Evolutionary conservation across 805 yeast genomes (phyloP).

Genomic region (Komagataella pastoris): DNA sequence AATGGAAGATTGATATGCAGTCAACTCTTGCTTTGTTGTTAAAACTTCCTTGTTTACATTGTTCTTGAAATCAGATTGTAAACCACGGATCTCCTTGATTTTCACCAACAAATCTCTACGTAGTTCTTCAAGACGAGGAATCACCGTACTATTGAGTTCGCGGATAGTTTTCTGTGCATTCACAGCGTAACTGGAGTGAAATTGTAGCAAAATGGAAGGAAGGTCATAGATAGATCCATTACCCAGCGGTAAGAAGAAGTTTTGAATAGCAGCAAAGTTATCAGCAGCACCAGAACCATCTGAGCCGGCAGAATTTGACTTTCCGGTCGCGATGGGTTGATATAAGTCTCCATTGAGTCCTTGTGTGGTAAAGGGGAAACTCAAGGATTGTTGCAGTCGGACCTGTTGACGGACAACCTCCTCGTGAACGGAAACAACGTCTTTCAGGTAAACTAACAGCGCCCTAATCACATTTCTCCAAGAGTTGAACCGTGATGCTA

Average conservation of each 20-base stretch:
- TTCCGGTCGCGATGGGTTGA: conserved; percentile 18
- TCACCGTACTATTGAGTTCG: conserved; percentile 45
- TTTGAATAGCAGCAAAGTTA: conserved; percentile 20
- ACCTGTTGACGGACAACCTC: conserved; percentile 76
- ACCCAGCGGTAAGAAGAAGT: conserved; percentile 63
- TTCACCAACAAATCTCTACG: conserved; percentile 69
- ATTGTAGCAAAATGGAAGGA: conserved; percentile 45
- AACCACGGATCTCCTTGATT: conserved; percentile 73
- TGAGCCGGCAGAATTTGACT: conserved; percentile 6
- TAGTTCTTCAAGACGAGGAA: conserved; percentile 56
- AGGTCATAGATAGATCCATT: conserved; percentile 74
- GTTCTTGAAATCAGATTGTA: conserved; percentile 77
- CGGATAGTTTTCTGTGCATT: conserved; percentile 44
- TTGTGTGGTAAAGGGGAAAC: conserved; percentile 34
- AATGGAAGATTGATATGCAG: conserved; percentile 42
- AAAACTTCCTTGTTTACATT: conserved; percentile 56
- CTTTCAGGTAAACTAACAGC: conserved; percentile 60
- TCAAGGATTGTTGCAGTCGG: conserved; percentile 68
- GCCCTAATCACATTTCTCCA: conserved; percentile 78
- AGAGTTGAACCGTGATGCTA: conserved; percentile 72
- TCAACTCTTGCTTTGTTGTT: conserved; percentile 45
- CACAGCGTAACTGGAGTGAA: conserved; percentile 44
- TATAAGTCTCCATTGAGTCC: conserved; percentile 24
- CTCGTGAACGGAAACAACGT: conserved; percentile 76
- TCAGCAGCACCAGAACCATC: conserved; percentile 8